phyloP scores from a whole-genome alignment of 371 early-diverging fungal species.

The Mucor ambiguus region DNA sequence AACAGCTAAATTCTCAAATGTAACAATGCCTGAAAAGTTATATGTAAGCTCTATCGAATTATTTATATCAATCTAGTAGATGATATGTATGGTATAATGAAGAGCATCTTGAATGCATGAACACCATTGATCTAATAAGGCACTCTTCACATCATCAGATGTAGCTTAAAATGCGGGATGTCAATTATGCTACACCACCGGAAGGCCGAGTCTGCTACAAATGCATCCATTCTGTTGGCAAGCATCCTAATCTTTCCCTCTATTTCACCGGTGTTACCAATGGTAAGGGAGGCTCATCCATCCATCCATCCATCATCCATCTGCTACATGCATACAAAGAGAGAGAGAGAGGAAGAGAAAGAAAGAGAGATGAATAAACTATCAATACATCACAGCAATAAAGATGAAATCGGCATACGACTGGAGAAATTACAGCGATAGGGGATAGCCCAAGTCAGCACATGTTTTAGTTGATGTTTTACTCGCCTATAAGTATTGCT shows the following conservation, averaged over 20 bases:
- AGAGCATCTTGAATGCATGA: background rate
- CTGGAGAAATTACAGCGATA: background rate
- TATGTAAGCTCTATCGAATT: too few species aligned
- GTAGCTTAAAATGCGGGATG: background rate
- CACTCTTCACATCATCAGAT: background rate
- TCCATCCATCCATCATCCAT: conserved; percentile 11
- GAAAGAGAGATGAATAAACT: background rate
- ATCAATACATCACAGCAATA: background rate
- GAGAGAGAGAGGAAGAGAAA: background rate
- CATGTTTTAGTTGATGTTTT: background rate
- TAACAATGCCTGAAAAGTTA: too few species aligned
- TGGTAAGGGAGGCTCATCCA: conserved; percentile 23
- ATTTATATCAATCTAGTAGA: too few species aligned
- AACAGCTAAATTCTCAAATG: too few species aligned
- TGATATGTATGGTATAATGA: too few species aligned
- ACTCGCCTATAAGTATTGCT: too few species aligned
- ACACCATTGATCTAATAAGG: background rate
- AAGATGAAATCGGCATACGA: too few species aligned
- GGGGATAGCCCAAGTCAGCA: background rate
- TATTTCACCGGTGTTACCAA: conserved; percentile 21
- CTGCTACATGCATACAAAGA: background rate
- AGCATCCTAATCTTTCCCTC: conserved; percentile 14
- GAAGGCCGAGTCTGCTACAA: conserved; percentile 4
- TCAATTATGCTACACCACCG: background rate
- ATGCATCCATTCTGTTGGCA: conserved; percentile 7